Base-by-base conservation (phyloP, 306 rosid genomes). In the Rubus idaeus region DNA sequence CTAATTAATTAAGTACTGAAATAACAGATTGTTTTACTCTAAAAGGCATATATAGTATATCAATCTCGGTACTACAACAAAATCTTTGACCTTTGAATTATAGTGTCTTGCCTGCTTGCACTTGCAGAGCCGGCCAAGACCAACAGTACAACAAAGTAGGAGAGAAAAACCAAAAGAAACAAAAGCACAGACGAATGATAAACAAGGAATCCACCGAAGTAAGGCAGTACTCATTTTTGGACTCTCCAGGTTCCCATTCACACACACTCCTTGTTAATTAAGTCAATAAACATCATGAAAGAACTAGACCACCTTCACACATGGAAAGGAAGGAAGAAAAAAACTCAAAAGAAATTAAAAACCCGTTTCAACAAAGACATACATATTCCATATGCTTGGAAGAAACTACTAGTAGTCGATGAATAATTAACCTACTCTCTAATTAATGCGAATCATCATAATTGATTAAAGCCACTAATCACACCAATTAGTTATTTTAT, bases 51-150 rank as follows among this genome's bases (percentile, higher is more conserved):
- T 47, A 84, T 46, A 78, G 73, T 82, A 86, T 83, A 89, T 91
- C 92, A 82, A 89, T 83, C 93, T 89, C 82, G 89, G 86, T 80
- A 75, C 75, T 78, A 85, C 90, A 89, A 89, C 89, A 87, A 84
- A 83, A 85, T 88, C 92, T 87, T 82, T 83, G 80, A 79, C 73
- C 88, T 77, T 88, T 62, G 86, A 74, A 74, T 74, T 26, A 3
- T 42, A 49, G 73, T 75, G 78, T 72, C 62, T 71, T 68, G 70
- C 42, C 12, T 61, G 66, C 70, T 7, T 64, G 55, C 87, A 86
- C 84, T 44, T 44, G 56, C 87, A 84, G 35, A 30, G 35, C 35
- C 35, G 35, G 85, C 79, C 82, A 81, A 83, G 83, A 86, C 49
- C 9, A 21, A 10, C 60, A 39, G 71, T 61, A 61, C 86, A 86